Evolutionary conservation across 2,329 filamentous ascomycete genomes (phyloP).

Genomic region (Alternaria incomplexa): DNA sequence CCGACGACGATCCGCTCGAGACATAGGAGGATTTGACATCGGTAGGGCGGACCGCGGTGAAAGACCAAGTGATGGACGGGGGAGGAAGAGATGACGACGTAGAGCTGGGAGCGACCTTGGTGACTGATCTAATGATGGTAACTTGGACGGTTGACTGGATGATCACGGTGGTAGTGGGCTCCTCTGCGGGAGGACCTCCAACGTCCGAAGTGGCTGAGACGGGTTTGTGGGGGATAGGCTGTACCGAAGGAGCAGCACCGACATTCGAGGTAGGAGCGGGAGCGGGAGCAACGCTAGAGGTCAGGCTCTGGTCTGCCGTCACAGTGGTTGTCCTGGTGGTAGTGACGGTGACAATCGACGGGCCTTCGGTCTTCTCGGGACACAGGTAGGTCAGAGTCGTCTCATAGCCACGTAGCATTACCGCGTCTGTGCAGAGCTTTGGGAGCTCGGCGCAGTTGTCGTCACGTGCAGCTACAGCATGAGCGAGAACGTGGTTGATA

Average conservation of each 20-base stretch:
- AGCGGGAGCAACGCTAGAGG: not conserved
- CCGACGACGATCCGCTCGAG: not conserved
- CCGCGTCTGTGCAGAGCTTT: constrained; percentile 29
- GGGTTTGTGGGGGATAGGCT: not conserved
- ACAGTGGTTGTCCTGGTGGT: constrained; percentile 22
- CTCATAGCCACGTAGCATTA: constrained; percentile 18
- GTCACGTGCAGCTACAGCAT: constrained; percentile 12
- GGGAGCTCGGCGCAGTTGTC: constrained; percentile 19
- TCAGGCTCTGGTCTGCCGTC: not conserved
- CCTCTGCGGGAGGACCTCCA: not conserved
- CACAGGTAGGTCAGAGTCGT: constrained; percentile 34
- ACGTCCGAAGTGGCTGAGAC: not conserved
- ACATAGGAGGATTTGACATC: not conserved
- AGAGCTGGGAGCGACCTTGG: not conserved
- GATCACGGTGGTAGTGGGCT: constrained; percentile 22
- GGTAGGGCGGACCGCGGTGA: not conserved
- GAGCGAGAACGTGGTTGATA: constrained; percentile 1
- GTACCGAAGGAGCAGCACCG: not conserved
- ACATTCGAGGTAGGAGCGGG: not conserved
- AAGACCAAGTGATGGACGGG: not conserved
- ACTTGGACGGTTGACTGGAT: constrained; percentile 19
- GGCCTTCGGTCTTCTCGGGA: constrained; percentile 12
- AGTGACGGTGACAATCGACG: constrained; percentile 23
- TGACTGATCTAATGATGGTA: not conserved
- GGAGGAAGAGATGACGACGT: not conserved